phyloP scores from a whole-genome alignment of 257 asterid genomes.

The Plantago major region DNA sequence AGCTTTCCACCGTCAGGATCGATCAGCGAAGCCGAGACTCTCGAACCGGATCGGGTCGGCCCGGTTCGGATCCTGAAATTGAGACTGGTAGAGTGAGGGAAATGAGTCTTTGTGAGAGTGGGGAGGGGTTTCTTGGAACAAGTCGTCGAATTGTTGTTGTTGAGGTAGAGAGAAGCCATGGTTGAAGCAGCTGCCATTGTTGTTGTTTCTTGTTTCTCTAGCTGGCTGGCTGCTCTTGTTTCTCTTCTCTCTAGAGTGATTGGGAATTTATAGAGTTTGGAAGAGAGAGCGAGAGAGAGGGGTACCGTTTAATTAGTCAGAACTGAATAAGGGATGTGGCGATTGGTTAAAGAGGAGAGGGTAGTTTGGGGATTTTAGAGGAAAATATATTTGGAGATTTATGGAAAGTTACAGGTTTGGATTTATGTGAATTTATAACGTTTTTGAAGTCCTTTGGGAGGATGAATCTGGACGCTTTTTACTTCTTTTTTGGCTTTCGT shows the following conservation, averaged over 20 bases:
- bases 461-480: slow-evolving; percentile 59
- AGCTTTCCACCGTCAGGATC: slow-evolving; percentile 88
- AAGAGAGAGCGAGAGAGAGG: slow-evolving; percentile 24
- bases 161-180: slow-evolving; percentile 66
- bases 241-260: too few relatives aligned
- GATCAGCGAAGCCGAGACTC: slow-evolving; percentile 52
- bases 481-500: not conserved
- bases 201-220: slow-evolving; percentile 9
- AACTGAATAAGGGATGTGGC: not conserved
- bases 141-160: slow-evolving; percentile 28
- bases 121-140: slow-evolving; percentile 19
- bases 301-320: slow-evolving; percentile 1
- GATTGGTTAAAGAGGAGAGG: slow-evolving; percentile 3
- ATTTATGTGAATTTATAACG: too few relatives aligned
- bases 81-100: slow-evolving; percentile 27
- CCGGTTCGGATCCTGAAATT: slow-evolving; percentile 28
- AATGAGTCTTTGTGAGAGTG: slow-evolving; percentile 35
- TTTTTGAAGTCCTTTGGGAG: slow-evolving; percentile 23
- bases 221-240: too few relatives aligned
- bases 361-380: slow-evolving; percentile 17
- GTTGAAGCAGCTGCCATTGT: slow-evolving; percentile 58
- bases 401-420: too few relatives aligned
- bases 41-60: too few relatives aligned
- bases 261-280: slow-evolving; percentile 17
- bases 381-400: too few relatives aligned